These are phyloP conservation scores for Salicornia ramosissima DNA, from an alignment of 148 eudicot genomes.

Conservation along the genomic window DNA sequence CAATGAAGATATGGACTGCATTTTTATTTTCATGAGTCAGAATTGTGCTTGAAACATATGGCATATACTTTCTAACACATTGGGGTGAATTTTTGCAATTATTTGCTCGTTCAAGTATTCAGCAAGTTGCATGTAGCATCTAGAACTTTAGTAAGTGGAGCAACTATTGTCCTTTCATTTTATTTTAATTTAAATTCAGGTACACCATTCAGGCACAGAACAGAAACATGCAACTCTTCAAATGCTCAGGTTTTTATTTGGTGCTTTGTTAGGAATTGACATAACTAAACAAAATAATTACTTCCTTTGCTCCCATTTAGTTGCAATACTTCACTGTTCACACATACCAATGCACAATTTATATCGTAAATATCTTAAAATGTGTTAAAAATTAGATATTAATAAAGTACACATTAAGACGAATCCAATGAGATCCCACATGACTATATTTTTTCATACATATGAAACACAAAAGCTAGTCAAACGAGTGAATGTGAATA, in stretches of 20 bases:
- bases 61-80: conserved; percentile 34
- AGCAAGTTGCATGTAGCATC: conserved; percentile 40
- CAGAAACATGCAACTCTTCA: conserved; percentile 7
- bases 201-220: conserved; percentile 6
- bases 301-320: too few species aligned
- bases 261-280: conserved; percentile 14
- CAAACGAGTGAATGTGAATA: too few species aligned
- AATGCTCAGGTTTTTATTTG: conserved; percentile 13
- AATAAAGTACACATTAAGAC: too few species aligned
- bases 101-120: conserved; percentile 14
- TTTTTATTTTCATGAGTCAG: conserved; percentile 12
- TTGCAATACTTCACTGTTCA: too few species aligned
- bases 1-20: conserved; percentile 28
- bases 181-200: conserved; percentile 6
- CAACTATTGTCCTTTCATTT: conserved; percentile 28
- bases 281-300: too few species aligned
- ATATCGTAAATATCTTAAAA: too few species aligned
- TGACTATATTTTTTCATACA: too few species aligned
- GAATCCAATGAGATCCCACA: too few species aligned
- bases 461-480: too few species aligned
- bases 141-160: conserved; percentile 31
- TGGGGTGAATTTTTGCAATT: conserved; percentile 18
- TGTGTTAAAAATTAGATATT: too few species aligned
- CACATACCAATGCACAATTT: too few species aligned
- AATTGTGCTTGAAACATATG: conserved; percentile 24